A percentile compares a stretch with the other conserved stretches of the same genome.
phyloP scores from a whole-genome alignment of 139 green algal genomes.

The Chlamydomonas schloesseri region DNA sequence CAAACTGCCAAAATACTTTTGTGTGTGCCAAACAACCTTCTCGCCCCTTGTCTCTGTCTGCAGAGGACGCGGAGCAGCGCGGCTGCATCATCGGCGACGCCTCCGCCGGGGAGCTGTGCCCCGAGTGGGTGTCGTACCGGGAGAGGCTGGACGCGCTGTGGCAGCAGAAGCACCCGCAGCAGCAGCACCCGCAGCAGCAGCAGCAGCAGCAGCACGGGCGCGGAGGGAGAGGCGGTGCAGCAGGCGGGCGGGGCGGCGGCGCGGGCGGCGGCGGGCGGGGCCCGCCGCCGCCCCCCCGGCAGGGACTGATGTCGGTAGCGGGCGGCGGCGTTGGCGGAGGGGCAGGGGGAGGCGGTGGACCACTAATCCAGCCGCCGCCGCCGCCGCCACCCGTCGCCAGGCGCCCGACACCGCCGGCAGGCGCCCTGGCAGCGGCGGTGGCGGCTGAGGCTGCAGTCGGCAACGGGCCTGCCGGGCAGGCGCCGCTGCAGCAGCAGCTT shows the following conservation, averaged over 20 bases:
- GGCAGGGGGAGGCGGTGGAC: no score
- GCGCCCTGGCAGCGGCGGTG: no score
- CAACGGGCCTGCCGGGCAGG: neutral
- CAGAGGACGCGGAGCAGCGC: constrained; percentile 54
- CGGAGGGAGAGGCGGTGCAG: neutral
- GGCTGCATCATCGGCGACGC: constrained; percentile 73
- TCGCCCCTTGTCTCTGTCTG: no score
- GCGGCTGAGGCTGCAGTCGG: neutral
- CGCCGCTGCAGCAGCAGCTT: constrained; percentile 30
- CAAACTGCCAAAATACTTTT: no score
- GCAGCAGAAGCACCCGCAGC: neutral
- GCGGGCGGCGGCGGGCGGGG: neutral
- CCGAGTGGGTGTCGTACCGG: neutral
- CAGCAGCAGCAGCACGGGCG: neutral
- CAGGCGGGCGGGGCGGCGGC: no score
- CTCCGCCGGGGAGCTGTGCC: constrained; percentile 58
- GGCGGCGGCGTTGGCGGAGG: no score
- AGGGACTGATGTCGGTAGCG: neutral
- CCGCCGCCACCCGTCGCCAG: neutral
- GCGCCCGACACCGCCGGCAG: no score
- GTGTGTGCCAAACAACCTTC: no score
- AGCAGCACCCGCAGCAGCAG: neutral
- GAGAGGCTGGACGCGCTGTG: neutral
- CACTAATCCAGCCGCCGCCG: neutral
- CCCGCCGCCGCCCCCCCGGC: neutral